phyloP scores from a whole-genome alignment of 768 basidiomycete species.

The Hebeloma cylindrosporum region DNA sequence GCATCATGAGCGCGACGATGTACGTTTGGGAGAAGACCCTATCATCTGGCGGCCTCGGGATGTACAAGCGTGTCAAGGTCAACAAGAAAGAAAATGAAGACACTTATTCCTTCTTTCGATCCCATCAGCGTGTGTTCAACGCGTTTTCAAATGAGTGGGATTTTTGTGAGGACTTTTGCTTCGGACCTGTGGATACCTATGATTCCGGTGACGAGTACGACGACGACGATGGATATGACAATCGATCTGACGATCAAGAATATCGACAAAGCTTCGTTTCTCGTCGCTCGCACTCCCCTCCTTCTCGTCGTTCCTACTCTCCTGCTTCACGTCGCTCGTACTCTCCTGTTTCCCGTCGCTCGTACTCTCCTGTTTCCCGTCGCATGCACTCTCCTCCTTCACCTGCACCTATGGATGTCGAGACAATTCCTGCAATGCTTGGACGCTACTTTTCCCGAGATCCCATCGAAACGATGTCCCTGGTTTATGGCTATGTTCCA shows the following conservation, averaged over 20 bases:
- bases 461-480: no score
- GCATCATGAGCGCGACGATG: slow-evolving; percentile 4
- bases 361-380: no score
- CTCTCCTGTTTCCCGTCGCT: no score
- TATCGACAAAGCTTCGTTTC: no score
- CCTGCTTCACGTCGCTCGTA: no score
- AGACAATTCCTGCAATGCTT: no score
- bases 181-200: not conserved
- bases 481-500: no score
- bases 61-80: slow-evolving; percentile 12
- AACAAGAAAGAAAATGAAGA: not conserved
- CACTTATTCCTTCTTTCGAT: not conserved
- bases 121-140: slow-evolving; percentile 3
- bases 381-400: no score
- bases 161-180: slow-evolving; percentile 6
- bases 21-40: slow-evolving; percentile 4
- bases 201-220: not conserved
- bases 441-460: no score
- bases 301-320: no score
- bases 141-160: slow-evolving; percentile 16
- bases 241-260: not conserved
- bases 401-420: no score
- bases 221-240: not conserved
- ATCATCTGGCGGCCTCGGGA: not conserved
- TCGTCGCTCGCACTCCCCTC: no score